Evolutionary conservation across 192 early-diverging fungal genomes (phyloP), one percentile per base, ranked within the genome.

Genomic region (Backusella mclennaniae): DNA sequence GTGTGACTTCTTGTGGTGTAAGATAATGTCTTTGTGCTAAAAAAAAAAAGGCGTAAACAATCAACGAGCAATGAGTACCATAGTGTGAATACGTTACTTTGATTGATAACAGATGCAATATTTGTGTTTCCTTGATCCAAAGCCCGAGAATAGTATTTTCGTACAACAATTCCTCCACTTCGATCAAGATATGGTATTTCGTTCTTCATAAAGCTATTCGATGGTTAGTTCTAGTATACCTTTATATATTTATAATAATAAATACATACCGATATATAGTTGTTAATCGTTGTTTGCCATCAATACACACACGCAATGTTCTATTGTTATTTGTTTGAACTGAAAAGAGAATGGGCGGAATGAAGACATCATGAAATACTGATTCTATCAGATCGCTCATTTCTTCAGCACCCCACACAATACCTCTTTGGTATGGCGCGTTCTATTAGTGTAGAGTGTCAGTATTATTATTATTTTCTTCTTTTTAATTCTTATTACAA

Each of bases 271-370:
- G 31, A 23, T 36, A n/a, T 17, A 73, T 35, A 6, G 52, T 35
- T 6, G 72, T 73, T 4, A 73, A 41, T 39, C 72, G 6, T n/a
- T 73, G 72, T 9, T 73, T 73, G 6, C 72, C 72, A 26, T 73
- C 72, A 29, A 73, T 59, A 4, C 31, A 52, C 4, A 52, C 33
- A 3, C 72, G 46, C 4, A 63, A 12, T 35, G 0, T 36, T 23
- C 12, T 11, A 15, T 21, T 38, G 4, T 19, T 21, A 4, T 6
- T 29, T 59, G 23, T 1, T 4, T 26, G 26, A 4, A 23, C 29
- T 2, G 53, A 8, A n/a, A 73, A 73, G 1, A 73, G 19, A 26
- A 73, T 29, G 4, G 72, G 72, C 3, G 72, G 72, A 36, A 73
- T 39, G 4, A 36, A 59, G n/a, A 56, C 21, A 35, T 59, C 21